These are phyloP conservation scores for Neodidymelliopsis sp. DNA, from an alignment of 2,329 filamentous ascomycete genomes.

Conservation along the genomic window DNA sequence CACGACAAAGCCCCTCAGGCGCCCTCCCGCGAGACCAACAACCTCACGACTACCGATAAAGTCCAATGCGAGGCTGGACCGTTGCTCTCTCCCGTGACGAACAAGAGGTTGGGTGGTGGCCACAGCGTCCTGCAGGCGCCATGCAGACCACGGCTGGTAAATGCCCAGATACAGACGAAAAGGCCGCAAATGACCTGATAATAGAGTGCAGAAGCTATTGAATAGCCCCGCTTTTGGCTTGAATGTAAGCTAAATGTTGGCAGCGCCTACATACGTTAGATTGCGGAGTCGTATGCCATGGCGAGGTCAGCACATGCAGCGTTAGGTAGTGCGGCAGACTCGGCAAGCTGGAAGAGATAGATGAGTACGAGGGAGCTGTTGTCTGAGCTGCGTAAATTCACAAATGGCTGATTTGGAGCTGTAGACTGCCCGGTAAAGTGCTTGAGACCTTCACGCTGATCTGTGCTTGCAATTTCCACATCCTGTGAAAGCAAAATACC, in stretches of 20 bases:
- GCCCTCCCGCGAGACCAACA: conserved; percentile 6
- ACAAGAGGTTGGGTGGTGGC: conserved; percentile 26
- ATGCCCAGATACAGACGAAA: conserved; percentile 31
- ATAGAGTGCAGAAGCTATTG: conserved; percentile 34
- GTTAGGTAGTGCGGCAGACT: conserved; percentile 4
- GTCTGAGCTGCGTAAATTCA: background rate
- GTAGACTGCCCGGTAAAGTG: too few species aligned
- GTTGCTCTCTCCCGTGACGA: conserved; percentile 18
- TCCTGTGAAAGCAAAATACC: conserved; percentile 8
- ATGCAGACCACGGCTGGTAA: conserved; percentile 34
- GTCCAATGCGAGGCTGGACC: conserved; percentile 21
- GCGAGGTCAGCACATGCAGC: conserved; percentile 9
- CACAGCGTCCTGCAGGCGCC: conserved; percentile 30
- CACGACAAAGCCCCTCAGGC: background rate
- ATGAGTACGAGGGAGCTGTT: background rate
- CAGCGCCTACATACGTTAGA: conserved; percentile 21
- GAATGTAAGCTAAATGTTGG: conserved; percentile 45
- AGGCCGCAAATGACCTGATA: conserved; percentile 40
- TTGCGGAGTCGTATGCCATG: conserved; percentile 14
- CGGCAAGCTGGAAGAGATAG: background rate
- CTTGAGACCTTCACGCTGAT: conserved; percentile 9
- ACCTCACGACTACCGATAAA: conserved; percentile 3
- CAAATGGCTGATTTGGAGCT: too few species aligned
- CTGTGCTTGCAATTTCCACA: conserved; percentile 1
- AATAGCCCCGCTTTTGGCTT: conserved; percentile 39